A percentile compares a stretch with the other conserved stretches of the same genome.
These are phyloP conservation scores for Ophiognomonia clavigignenti-juglandacearum DNA, from an alignment of 2,329 filamentous ascomycete genomes.

Conservation along the genomic window DNA sequence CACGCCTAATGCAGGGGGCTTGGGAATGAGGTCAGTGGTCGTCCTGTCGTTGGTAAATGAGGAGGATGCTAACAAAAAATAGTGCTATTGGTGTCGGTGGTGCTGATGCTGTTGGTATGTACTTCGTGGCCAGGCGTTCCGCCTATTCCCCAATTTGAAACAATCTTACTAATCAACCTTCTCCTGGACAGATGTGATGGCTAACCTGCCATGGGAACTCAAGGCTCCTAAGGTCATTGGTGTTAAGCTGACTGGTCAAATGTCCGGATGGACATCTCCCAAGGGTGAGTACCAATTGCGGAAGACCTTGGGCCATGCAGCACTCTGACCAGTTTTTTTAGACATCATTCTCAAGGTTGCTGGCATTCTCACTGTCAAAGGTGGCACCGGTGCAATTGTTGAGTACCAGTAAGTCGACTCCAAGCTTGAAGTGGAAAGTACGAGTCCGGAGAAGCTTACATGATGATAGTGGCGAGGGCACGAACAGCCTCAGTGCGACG, in stretches of 20 bases:
- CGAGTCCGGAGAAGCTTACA: too few relatives aligned
- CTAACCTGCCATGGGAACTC: constrained; percentile 92
- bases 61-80: too few relatives aligned
- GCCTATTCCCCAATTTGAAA: too few relatives aligned
- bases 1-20: constrained; percentile 94
- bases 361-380: constrained; percentile 95
- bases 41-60: too few relatives aligned
- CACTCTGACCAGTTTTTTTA: constrained; percentile 32
- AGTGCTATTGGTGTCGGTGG: constrained; percentile 93
- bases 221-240: constrained; percentile 97
- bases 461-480: constrained; percentile 55
- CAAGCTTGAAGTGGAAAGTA: too few relatives aligned
- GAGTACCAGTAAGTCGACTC: too few relatives aligned
- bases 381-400: constrained; percentile 66
- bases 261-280: constrained; percentile 87
- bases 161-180: too few relatives aligned
- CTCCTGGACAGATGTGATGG: constrained; percentile 82
- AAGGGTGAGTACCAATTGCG: constrained; percentile 60
- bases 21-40: too few relatives aligned
- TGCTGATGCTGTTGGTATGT: constrained; percentile 83
- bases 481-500: constrained; percentile 69
- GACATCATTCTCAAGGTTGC: constrained; percentile 98
- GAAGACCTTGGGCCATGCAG: not conserved
- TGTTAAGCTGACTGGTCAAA: constrained; percentile 84
- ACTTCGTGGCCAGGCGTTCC: too few relatives aligned